Evolutionary conservation across 2,329 filamentous ascomycete species (phyloP).

Genomic region (Paraphaeosphaeria sporulosa): DNA sequence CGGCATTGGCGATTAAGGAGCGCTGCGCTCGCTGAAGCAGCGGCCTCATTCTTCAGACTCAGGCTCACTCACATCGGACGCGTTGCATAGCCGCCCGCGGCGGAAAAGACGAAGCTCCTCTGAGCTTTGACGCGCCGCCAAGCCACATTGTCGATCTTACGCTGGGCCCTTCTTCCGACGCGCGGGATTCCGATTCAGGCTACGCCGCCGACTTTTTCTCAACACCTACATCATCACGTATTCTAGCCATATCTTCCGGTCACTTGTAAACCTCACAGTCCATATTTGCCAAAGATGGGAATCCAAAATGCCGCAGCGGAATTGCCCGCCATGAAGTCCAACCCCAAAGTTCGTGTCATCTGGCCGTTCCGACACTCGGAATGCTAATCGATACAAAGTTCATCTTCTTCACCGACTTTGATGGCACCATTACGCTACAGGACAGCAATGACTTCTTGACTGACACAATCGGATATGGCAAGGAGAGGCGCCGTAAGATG

Average conservation of each 20-base stretch:
- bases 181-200: slow-evolving; percentile 33
- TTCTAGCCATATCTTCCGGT: slow-evolving; percentile 12
- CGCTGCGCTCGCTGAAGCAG: slow-evolving; percentile 52
- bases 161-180: slow-evolving; percentile 10
- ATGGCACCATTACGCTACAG: slow-evolving; percentile 87
- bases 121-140: slow-evolving; percentile 37
- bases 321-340: slow-evolving; percentile 58
- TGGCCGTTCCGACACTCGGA: slow-evolving; percentile 16
- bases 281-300: slow-evolving; percentile 39
- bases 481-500: slow-evolving; percentile 71
- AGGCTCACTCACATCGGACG: slow-evolving; percentile 33
- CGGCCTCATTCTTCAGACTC: slow-evolving; percentile 47
- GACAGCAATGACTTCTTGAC: slow-evolving; percentile 79
- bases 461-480: slow-evolving; percentile 88
- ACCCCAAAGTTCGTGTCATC: slow-evolving; percentile 62
- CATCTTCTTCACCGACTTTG: slow-evolving; percentile 99
- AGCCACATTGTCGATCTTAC: slow-evolving; percentile 18
- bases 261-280: background rate
- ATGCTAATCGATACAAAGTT: slow-evolving; percentile 58
- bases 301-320: slow-evolving; percentile 44
- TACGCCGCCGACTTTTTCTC: slow-evolving; percentile 19
- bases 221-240: background rate
- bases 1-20: slow-evolving; percentile 33
- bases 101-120: slow-evolving; percentile 26
- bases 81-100: slow-evolving; percentile 5